These are phyloP conservation scores for Ophioceras dolichostomum DNA, from an alignment of 2,329 filamentous ascomycete species.

Conservation along the genomic window DNA sequence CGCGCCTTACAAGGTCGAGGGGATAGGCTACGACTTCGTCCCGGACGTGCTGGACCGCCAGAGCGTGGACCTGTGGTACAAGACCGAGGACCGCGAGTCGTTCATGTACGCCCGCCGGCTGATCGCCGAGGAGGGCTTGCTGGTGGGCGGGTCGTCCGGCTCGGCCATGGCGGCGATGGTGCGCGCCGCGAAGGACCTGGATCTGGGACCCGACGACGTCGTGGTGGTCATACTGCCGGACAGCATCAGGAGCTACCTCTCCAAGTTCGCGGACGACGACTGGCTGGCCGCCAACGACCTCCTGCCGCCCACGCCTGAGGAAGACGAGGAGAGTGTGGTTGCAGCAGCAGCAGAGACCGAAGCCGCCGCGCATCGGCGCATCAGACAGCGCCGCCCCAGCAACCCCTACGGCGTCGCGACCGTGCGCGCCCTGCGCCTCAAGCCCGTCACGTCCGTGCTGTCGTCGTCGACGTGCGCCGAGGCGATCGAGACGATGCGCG, in stretches of 20 bases:
- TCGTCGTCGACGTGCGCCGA: conserved; percentile 62
- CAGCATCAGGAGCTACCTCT: conserved; percentile 93
- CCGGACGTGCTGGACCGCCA: conserved; percentile 80
- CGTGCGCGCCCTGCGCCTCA: conserved; percentile 72
- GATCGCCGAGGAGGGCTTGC: conserved; percentile 86
- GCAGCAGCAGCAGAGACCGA: conserved; percentile 28
- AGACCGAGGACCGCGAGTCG: conserved; percentile 86
- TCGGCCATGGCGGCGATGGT: conserved; percentile 79
- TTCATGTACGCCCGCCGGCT: conserved; percentile 83
- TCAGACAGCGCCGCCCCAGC: conserved; percentile 23
- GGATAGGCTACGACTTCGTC: conserved; percentile 97
- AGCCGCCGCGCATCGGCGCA: conserved; percentile 24
- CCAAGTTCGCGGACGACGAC: conserved; percentile 97
- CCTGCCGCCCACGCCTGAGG: conserved; percentile 35
- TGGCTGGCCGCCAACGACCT: conserved; percentile 97
- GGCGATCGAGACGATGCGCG: conserved; percentile 95
- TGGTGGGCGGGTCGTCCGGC: conserved; percentile 88
- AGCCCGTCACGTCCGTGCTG: conserved; percentile 80
- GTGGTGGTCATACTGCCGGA: conserved; percentile 89
- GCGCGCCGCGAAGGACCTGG: conserved; percentile 62
- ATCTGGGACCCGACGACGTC: conserved; percentile 71
- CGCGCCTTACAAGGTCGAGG: conserved; percentile 91
- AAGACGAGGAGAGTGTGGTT: background rate
- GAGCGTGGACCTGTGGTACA: conserved; percentile 89
- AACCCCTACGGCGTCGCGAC: conserved; percentile 71